Conservation (phyloP, 1,284 basidiomycete species). For the Chalciporus sp. region DNA sequence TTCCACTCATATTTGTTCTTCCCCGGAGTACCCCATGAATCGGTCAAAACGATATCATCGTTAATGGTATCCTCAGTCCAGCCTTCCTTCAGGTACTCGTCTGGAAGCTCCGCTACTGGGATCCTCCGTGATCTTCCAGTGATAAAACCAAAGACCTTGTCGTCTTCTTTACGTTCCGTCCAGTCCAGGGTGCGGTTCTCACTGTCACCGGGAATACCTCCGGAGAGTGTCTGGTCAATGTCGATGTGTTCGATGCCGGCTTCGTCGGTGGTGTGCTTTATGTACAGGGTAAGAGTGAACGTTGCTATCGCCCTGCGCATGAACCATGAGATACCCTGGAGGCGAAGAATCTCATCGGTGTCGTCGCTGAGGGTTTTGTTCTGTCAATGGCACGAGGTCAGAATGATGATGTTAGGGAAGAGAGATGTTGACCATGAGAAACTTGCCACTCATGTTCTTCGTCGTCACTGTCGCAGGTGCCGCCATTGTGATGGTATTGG, state of each 20-base stretch:
- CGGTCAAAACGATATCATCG: constrained; percentile 51
- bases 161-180: constrained; percentile 37
- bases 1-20: constrained; percentile 56
- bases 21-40: constrained; percentile 52
- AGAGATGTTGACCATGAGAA: constrained; percentile 39
- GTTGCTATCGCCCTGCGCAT: constrained; percentile 45
- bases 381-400: constrained; percentile 17
- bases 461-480: constrained; percentile 49
- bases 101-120: constrained; percentile 48
- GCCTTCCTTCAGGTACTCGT: constrained; percentile 51
- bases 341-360: constrained; percentile 49
- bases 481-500: constrained; percentile 41
- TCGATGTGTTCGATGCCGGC: constrained; percentile 47
- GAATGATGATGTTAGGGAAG: background rate
- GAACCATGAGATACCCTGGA: constrained; percentile 53
- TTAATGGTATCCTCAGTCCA: constrained; percentile 60
- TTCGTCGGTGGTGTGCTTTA: constrained; percentile 48
- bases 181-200: constrained; percentile 48
- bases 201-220: constrained; percentile 42
- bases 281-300: constrained; percentile 43
- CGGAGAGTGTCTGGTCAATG: constrained; percentile 46
- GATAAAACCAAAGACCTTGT: constrained; percentile 47
- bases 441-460: constrained; percentile 45
- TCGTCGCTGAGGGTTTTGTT: constrained; percentile 43
- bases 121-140: constrained; percentile 52